Evolutionary conservation across 1,284 basidiomycete species (phyloP).

Genomic region (Pisolithus thermaeus): DNA sequence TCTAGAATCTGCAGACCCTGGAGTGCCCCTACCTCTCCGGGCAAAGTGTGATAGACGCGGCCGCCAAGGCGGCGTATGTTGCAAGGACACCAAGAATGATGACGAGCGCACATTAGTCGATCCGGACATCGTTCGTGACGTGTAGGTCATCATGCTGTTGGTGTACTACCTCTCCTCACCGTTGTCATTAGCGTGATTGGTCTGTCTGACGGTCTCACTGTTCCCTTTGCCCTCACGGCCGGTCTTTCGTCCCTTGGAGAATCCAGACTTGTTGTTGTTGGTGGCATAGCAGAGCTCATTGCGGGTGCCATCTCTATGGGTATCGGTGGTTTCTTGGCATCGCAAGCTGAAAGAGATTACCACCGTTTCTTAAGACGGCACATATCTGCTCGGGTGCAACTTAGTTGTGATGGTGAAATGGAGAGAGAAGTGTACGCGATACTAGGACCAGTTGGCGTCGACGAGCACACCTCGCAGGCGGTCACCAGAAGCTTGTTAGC

Average conservation of each 20-base stretch:
- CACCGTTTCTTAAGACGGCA: constrained; percentile 77
- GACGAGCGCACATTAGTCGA: constrained; percentile 78
- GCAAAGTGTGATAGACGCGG: constrained; percentile 56
- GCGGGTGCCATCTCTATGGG: constrained; percentile 96
- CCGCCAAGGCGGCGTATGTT: constrained; percentile 64
- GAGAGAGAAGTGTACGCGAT: constrained; percentile 90
- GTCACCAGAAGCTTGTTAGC: constrained; percentile 74
- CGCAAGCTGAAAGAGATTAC: constrained; percentile 93
- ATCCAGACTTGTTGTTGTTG: constrained; percentile 83
- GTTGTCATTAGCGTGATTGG: constrained; percentile 72
- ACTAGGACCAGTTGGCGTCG: constrained; percentile 84
- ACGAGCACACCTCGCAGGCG: constrained; percentile 72
- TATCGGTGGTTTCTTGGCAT: constrained; percentile 94
- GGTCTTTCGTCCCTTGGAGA: constrained; percentile 91
- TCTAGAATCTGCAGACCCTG: constrained; percentile 37
- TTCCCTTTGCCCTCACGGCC: constrained; percentile 86
- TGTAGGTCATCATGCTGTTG: constrained; percentile 41
- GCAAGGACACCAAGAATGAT: constrained; percentile 70
- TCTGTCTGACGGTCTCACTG: constrained; percentile 90
- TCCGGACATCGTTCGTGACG: constrained; percentile 81
- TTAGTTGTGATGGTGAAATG: constrained; percentile 93
- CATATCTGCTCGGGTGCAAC: constrained; percentile 76
- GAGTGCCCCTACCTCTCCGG: constrained; percentile 39
- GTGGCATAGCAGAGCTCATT: constrained; percentile 88
- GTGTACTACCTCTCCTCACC: background rate